A percentile compares a stretch with the other conserved stretches of the same genome.
These are phyloP conservation scores for Suhomyces xylopsoci DNA, from an alignment of 805 yeast species.

Conservation along the genomic window DNA sequence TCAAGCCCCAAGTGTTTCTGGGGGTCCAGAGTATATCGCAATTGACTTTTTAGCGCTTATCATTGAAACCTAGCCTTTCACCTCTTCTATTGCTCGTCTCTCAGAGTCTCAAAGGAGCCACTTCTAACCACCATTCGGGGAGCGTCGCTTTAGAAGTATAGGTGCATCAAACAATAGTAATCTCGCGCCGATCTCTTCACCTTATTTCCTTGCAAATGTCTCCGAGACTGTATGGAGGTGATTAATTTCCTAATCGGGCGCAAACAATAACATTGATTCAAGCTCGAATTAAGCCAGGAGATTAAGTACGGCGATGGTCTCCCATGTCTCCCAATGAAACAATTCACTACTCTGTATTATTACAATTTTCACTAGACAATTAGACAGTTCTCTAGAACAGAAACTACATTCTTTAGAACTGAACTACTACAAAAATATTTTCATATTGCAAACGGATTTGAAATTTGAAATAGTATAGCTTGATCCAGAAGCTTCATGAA, in stretches of 20 bases:
- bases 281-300: neutral
- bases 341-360: neutral
- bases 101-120: no score
- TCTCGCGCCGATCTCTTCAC: neutral
- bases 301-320: neutral
- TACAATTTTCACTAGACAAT: neutral
- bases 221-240: neutral
- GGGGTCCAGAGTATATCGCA: no score
- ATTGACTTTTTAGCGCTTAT: no score
- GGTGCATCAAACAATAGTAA: neutral
- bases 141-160: no score
- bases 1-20: no score
- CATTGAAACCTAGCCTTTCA: no score
- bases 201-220: neutral
- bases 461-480: neutral
- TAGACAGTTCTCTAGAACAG: neutral
- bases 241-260: slow-evolving; percentile 8
- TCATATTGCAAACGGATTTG: no score
- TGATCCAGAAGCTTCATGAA: neutral
- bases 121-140: no score
- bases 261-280: slow-evolving; percentile 2
- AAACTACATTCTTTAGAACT: neutral
- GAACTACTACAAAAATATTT: no score
- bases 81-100: no score
- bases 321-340: neutral